Conservation (phyloP, 495 filamentous ascomycete genomes). For the Beverwykella pulmonaria region DNA sequence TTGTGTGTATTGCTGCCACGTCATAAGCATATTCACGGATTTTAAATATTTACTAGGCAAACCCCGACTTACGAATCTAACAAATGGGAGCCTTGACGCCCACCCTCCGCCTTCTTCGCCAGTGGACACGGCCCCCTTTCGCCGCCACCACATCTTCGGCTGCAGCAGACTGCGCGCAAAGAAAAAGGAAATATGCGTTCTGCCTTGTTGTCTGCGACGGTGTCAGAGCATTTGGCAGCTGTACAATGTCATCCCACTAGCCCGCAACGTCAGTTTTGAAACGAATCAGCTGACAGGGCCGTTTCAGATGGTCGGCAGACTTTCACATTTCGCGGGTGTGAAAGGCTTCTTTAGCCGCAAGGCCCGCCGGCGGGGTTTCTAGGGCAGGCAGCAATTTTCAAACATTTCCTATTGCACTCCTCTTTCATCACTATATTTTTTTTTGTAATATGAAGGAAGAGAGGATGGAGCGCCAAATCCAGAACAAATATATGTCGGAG, state of each 20-base stretch:
- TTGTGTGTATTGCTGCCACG: no score
- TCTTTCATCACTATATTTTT: neutral
- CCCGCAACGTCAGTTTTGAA: neutral
- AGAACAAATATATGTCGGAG: neutral
- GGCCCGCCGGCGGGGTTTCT: neutral
- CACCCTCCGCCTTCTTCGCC: no score
- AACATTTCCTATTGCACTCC: neutral
- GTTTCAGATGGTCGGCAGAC: slow-evolving; percentile 26
- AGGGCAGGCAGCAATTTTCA: neutral
- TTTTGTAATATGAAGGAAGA: neutral
- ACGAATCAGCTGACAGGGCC: slow-evolving; percentile 2
- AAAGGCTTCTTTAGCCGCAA: neutral
- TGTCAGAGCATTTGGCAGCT: no score
- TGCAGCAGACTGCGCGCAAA: neutral
- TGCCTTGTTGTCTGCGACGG: neutral
- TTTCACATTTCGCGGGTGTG: slow-evolving; percentile 13
- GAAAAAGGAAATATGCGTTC: neutral
- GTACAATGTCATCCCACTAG: slow-evolving; percentile 10
- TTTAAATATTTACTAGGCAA: no score
- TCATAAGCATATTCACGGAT: no score
- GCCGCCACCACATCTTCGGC: neutral
- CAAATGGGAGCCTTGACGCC: no score
- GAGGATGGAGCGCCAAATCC: neutral
- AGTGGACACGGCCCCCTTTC: no score
- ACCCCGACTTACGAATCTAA: no score